A percentile compares a stretch with the other conserved stretches of the same genome.
These are phyloP conservation scores for Endocalyx cinctus DNA, from an alignment of 2,329 filamentous ascomycete species.

Conservation along the genomic window DNA sequence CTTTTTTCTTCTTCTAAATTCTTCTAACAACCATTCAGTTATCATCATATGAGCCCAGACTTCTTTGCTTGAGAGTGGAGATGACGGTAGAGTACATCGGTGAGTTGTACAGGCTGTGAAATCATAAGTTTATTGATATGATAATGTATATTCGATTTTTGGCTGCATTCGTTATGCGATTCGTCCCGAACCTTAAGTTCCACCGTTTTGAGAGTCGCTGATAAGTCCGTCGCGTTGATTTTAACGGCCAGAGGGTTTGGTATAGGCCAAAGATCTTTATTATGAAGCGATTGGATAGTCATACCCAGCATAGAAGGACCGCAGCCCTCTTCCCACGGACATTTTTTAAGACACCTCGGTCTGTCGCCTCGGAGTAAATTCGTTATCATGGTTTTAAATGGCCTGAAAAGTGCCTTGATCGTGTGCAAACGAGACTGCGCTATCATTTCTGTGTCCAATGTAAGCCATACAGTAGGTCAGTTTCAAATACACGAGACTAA, in stretches of 20 bases:
- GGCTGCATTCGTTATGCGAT: not conserved
- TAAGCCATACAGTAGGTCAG: conserved; percentile 3
- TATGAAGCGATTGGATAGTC: conserved; percentile 11
- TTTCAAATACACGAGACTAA: conserved; percentile 1
- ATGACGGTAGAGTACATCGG: conserved; percentile 7
- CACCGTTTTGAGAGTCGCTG: conserved; percentile 5
- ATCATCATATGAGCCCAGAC: too few species aligned
- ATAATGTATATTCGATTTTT: not conserved
- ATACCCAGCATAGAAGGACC: conserved; percentile 11
- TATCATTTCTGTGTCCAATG: conserved; percentile 15
- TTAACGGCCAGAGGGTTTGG: conserved; percentile 7
- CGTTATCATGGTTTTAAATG: conserved; percentile 8
- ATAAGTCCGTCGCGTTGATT: conserved; percentile 8
- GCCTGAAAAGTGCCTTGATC: conserved; percentile 10
- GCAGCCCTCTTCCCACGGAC: conserved; percentile 2
- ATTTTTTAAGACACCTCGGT: conserved; percentile 1
- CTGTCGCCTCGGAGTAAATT: conserved; percentile 7
- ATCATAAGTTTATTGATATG: conserved; percentile 6
- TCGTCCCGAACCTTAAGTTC: conserved; percentile 4
- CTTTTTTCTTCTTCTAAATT: too few species aligned
- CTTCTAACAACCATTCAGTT: too few species aligned
- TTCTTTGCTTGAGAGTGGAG: conserved; percentile 14
- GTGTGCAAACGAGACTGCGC: conserved; percentile 7
- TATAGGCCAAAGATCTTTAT: conserved; percentile 12
- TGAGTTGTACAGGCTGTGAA: conserved; percentile 9